Evolutionary conservation across 768 basidiomycete species (phyloP).

Genomic region (Tulasnella calospora): DNA sequence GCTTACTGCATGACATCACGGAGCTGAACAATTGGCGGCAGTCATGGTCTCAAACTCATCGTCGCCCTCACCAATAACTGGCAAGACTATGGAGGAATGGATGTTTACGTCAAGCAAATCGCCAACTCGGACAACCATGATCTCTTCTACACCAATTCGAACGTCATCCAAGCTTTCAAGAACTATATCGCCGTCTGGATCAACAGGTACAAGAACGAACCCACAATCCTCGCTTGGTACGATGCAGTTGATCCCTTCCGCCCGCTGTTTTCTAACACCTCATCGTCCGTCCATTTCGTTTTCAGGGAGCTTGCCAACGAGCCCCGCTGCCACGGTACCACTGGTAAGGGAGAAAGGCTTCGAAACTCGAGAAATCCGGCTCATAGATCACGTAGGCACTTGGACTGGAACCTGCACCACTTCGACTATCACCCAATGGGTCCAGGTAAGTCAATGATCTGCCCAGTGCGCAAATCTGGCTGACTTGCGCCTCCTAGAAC

Average conservation of each 20-base stretch:
- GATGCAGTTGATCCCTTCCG: slow-evolving; percentile 35
- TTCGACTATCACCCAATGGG: slow-evolving; percentile 53
- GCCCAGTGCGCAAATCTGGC: background rate
- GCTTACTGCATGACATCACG: background rate
- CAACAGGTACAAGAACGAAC: slow-evolving; percentile 51
- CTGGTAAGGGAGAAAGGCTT: slow-evolving; percentile 33
- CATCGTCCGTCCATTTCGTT: slow-evolving; percentile 38
- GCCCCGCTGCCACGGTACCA: slow-evolving; percentile 36
- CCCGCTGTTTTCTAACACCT: background rate
- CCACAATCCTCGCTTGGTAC: slow-evolving; percentile 33
- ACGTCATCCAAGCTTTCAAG: slow-evolving; percentile 48
- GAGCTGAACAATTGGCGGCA: background rate
- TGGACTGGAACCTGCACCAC: slow-evolving; percentile 45
- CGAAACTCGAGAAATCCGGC: background rate
- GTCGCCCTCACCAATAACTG: slow-evolving; percentile 43
- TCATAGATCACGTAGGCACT: background rate
- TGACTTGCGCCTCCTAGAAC: slow-evolving; percentile 29
- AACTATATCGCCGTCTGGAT: slow-evolving; percentile 51
- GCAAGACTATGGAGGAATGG: slow-evolving; percentile 56
- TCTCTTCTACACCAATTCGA: slow-evolving; percentile 54
- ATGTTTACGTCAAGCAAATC: slow-evolving; percentile 54
- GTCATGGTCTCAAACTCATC: slow-evolving; percentile 54
- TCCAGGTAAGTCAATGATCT: slow-evolving; percentile 19
- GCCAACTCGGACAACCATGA: slow-evolving; percentile 41
- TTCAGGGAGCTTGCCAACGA: slow-evolving; percentile 51